These are phyloP conservation scores for Diaporthe ampelina DNA, from an alignment of 2,329 filamentous ascomycete genomes.

Conservation along the genomic window DNA sequence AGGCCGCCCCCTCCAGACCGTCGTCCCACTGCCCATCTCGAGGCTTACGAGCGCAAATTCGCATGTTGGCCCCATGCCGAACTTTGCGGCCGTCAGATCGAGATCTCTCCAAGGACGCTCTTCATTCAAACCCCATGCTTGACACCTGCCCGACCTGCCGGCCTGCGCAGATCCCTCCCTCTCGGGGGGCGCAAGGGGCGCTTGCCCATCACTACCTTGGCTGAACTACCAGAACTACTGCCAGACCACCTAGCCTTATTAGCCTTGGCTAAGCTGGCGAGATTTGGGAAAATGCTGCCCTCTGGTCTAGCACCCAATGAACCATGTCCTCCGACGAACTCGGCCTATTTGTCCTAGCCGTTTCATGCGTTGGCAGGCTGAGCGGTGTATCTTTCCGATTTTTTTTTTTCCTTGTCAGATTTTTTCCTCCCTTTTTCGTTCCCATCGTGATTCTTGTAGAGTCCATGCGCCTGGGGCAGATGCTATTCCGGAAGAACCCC, in stretches of 20 bases:
- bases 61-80: constrained; percentile 28
- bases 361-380: constrained; percentile 29
- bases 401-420: not conserved
- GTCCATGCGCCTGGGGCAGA: constrained; percentile 7
- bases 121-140: constrained; percentile 29
- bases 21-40: constrained; percentile 1
- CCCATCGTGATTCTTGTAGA: not conserved
- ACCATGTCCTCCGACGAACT: constrained; percentile 16
- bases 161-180: constrained; percentile 22
- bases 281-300: constrained; percentile 25
- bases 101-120: constrained; percentile 25
- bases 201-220: constrained; percentile 23
- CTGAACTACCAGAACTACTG: no score
- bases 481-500: constrained; percentile 3
- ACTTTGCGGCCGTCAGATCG: constrained; percentile 20
- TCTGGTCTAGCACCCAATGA: constrained; percentile 18
- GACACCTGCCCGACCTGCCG: constrained; percentile 20
- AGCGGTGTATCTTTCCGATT: constrained; percentile 1
- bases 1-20: constrained; percentile 25
- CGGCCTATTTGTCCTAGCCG: constrained; percentile 20
- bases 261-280: constrained; percentile 20
- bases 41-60: not conserved
- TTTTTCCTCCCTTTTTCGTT: not conserved
- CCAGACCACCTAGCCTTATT: constrained; percentile 24
- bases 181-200: constrained; percentile 3